Percentiles rank a stretch among this genome's conserved stretches.
Evolutionary conservation across 2,329 filamentous ascomycete species (phyloP).

Genomic region (Chrysoporthe puriensis): DNA sequence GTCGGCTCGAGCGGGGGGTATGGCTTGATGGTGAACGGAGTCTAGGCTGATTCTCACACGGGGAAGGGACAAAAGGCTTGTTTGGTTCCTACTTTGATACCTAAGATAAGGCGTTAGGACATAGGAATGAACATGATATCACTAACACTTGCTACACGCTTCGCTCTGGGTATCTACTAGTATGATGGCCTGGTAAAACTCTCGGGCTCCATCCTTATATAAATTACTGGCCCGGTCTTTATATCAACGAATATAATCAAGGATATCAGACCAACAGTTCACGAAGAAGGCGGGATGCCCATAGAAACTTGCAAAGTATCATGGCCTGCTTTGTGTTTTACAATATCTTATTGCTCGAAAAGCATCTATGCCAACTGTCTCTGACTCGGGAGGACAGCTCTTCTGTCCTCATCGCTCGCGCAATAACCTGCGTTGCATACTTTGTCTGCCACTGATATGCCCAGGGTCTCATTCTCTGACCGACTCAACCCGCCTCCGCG

Average conservation of each 20-base stretch:
- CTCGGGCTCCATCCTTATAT: not conserved
- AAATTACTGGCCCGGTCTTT: not conserved
- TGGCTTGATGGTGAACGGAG: slow-evolving; percentile 34
- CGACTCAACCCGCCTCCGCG: not conserved
- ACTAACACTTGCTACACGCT: slow-evolving; percentile 18
- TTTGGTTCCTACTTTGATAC: not conserved
- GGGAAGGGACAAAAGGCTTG: not conserved
- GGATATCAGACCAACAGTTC: no score
- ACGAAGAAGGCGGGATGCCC: no score
- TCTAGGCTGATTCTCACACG: slow-evolving; percentile 20
- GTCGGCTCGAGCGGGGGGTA: slow-evolving; percentile 4
- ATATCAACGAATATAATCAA: no score
- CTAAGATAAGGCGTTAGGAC: not conserved
- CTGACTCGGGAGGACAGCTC: not conserved
- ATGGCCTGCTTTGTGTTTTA: not conserved
- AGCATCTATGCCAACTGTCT: not conserved
- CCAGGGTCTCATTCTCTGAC: not conserved
- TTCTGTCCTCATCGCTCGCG: not conserved
- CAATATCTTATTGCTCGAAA: not conserved
- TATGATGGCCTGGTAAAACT: not conserved
- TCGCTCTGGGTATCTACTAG: not conserved
- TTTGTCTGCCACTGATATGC: not conserved
- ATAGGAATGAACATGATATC: not conserved
- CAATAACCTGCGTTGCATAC: not conserved
- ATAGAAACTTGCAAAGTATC: not conserved